phyloP scores from a whole-genome alignment of 352 stramenopile species.

The Pythium coloratum region DNA sequence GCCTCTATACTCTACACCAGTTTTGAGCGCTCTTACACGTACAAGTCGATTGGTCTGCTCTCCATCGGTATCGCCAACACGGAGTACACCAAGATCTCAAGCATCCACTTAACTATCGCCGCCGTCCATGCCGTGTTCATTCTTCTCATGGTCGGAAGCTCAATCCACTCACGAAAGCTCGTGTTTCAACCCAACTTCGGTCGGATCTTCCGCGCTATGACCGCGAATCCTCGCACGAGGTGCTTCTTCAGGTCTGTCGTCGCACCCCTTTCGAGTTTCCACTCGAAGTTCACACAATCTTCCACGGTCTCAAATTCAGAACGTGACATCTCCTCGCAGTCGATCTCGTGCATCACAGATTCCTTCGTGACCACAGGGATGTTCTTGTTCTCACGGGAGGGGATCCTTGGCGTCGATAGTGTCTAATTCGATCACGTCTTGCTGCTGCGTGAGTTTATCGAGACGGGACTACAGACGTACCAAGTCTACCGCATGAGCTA shows the following conservation, averaged over 20 bases:
- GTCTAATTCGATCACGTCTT: constrained; percentile 4
- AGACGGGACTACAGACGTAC: constrained; percentile 6
- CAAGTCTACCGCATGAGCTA: constrained; percentile 10
- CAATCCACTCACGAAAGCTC: background rate
- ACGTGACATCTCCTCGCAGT: too few species aligned
- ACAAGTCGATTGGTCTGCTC: background rate
- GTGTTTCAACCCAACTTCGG: background rate
- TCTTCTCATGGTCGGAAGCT: background rate
- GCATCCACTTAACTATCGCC: background rate
- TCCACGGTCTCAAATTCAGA: too few species aligned
- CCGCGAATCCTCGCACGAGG: background rate
- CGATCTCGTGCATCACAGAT: background rate
- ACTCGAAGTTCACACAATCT: too few species aligned
- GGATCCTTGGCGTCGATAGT: constrained; percentile 4
- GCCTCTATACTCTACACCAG: background rate
- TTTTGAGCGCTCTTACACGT: background rate
- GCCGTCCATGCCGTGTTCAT: constrained; percentile 2
- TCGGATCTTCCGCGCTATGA: background rate
- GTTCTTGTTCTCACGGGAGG: background rate
- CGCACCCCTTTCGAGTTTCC: too few species aligned
- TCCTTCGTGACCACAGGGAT: background rate
- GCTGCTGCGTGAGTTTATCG: background rate
- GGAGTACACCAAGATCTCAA: background rate
- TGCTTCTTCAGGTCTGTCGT: background rate
- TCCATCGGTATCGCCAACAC: constrained; percentile 1